A percentile compares a stretch with the other conserved stretches of the same genome.
These are phyloP conservation scores for Anisodus acutangulus DNA, from an alignment of 257 asterid species.

Conservation along the genomic window DNA sequence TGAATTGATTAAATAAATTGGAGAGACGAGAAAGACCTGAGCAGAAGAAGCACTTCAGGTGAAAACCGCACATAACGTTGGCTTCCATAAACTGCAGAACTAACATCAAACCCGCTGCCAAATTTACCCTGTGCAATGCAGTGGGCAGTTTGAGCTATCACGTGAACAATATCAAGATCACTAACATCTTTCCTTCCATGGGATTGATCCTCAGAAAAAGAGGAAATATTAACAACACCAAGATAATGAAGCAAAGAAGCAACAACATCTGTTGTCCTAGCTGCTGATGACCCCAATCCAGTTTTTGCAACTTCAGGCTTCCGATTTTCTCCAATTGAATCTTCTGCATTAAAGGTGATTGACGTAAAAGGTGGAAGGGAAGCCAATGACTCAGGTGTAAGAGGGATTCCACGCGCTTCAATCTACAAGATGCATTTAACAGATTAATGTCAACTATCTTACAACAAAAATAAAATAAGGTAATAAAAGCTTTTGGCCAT, in stretches of 20 bases:
- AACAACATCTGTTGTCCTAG: conserved; percentile 98
- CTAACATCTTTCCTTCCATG: conserved; percentile 37
- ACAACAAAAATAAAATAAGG: neutral
- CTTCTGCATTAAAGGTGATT: conserved; percentile 82
- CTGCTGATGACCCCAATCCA: conserved; percentile 99
- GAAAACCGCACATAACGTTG: conserved; percentile 93
- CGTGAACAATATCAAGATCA: conserved; percentile 79
- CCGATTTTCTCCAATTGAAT: conserved; percentile 60
- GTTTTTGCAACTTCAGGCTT: conserved; percentile 99
- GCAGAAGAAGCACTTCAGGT: conserved; percentile 86
- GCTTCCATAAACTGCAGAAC: conserved; percentile 99
- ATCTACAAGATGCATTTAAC: conserved; percentile 54
- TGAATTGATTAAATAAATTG: neutral
- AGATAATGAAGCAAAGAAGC: conserved; percentile 89
- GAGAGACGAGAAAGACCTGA: conserved; percentile 55
- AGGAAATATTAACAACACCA: conserved; percentile 78
- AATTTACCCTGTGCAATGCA: conserved; percentile 99
- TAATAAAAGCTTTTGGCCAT: neutral
- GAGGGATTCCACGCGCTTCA: conserved; percentile 84
- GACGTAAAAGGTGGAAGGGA: conserved; percentile 91
- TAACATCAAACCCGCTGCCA: conserved; percentile 99
- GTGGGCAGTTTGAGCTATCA: conserved; percentile 96
- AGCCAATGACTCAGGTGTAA: conserved; percentile 87
- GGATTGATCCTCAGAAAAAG: conserved; percentile 41
- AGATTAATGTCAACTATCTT: conserved; percentile 31